Conservation (phyloP, 2,329 filamentous ascomycete genomes). For the Endocalyx cinctus region DNA sequence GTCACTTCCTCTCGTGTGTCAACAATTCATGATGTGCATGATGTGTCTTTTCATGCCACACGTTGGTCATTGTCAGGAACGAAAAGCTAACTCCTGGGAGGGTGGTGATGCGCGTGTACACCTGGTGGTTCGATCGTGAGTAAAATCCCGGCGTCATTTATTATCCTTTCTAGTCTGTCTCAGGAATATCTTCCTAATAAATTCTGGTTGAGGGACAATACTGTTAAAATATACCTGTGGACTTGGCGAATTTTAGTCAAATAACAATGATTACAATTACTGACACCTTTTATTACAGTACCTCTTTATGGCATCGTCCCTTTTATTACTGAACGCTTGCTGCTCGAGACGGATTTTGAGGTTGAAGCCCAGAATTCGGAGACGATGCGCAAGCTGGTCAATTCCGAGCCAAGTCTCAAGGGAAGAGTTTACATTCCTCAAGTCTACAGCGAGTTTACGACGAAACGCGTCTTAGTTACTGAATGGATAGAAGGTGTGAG, state of each 20-base stretch:
- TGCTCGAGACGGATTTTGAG: slow-evolving; percentile 89
- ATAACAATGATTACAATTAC: too few species aligned
- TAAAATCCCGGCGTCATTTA: too few species aligned
- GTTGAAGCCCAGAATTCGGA: slow-evolving; percentile 88
- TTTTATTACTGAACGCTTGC: slow-evolving; percentile 86
- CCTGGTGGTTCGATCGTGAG: slow-evolving; percentile 82
- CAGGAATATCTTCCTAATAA: too few species aligned
- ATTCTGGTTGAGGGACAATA: too few species aligned
- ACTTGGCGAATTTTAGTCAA: too few species aligned
- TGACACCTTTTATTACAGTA: too few species aligned
- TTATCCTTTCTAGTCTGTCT: too few species aligned
- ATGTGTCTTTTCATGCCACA: too few species aligned
- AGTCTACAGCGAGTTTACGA: slow-evolving; percentile 78
- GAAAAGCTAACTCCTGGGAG: slow-evolving; percentile 33
- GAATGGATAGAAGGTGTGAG: slow-evolving; percentile 97
- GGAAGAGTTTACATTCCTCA: slow-evolving; percentile 83
- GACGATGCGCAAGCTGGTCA: slow-evolving; percentile 73
- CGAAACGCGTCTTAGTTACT: slow-evolving; percentile 80
- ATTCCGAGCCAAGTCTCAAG: slow-evolving; percentile 68
- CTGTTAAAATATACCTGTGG: too few species aligned
- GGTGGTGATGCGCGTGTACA: slow-evolving; percentile 77
- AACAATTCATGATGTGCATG: too few species aligned
- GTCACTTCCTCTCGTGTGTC: too few species aligned
- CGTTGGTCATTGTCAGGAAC: too few species aligned
- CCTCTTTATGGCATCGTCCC: slow-evolving; percentile 87